Evolutionary conservation across 306 rosid species (phyloP), one percentile per base, ranked within the genome.

Genomic region (Macrotyloma uniflorum): DNA sequence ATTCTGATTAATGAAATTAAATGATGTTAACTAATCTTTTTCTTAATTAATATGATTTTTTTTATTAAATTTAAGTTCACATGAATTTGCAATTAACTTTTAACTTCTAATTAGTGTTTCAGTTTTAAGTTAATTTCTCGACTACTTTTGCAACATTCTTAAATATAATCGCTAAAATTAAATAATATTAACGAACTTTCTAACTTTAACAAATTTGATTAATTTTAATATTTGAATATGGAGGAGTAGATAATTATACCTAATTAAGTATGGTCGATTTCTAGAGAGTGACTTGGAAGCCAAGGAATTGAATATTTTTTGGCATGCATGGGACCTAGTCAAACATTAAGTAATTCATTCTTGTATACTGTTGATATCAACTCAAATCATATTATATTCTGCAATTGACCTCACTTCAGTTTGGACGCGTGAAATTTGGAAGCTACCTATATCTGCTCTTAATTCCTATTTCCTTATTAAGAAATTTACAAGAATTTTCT

Each of bases 261-360:
- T 40, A 40, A 40, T 2, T 40, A 40, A 7, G 45, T 10, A 6
- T 0, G 54, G 22, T 24, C 36, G 0, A 13, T 13, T 58, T 62
- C 63, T 70, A 70, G 75, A 70, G 51, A 33, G 32, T 5, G 11
- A 36, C 35, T 72, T 54, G 53, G 53, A 72, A 57, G 40, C n/a
- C 0, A 55, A 72, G 16, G 53, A 23, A 36, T 18, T 20, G 65
- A 20, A 36, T 61, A 38, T 9, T 32, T 30, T 4, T 2, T 3
- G 47, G 36, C 62, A 61, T 18, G 58, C 61, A 40, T 42, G 11
- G 47, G 15, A 42, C 47, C 47, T 38, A 12, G 47, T 12, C 2
- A 42, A 11, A 42, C 6, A 42, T 42, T 10, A 42, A 42, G 2
- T 42, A 42, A 57, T 70, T 38, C 55, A 36, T 40, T 6, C 20